Percentiles rank a stretch among this genome's conserved stretches.
These are phyloP conservation scores for Daldinia vernicosa DNA, from an alignment of 495 filamentous ascomycete genomes.

Conservation along the genomic window DNA sequence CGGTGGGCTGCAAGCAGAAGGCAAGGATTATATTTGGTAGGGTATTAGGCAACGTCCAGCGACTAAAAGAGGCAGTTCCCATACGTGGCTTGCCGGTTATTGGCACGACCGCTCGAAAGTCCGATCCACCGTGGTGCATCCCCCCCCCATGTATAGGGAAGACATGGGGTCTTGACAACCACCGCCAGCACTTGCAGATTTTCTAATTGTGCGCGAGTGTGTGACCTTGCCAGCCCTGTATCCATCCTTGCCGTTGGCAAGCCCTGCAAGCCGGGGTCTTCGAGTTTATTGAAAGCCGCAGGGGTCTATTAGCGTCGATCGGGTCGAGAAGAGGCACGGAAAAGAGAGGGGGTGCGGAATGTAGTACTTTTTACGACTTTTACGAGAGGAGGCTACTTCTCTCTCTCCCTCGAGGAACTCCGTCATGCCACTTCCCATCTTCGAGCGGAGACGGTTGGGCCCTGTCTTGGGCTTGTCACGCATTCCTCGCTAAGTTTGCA, in stretches of 20 bases:
- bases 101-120: conserved; percentile 34
- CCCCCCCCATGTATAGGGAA: conserved; percentile 19
- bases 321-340: conserved; percentile 25
- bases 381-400: conserved; percentile 20
- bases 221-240: conserved; percentile 47
- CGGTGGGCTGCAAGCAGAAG: conserved; percentile 45
- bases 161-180: conserved; percentile 35
- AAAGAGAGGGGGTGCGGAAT: conserved; percentile 23
- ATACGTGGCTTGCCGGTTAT: conserved; percentile 36
- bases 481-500: conserved; percentile 29
- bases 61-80: conserved; percentile 47
- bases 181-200: conserved; percentile 42
- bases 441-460: conserved; percentile 22
- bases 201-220: conserved; percentile 31
- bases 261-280: conserved; percentile 36
- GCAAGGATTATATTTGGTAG: conserved; percentile 41
- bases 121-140: conserved; percentile 42
- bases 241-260: conserved; percentile 39
- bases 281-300: conserved; percentile 45
- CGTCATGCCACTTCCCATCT: conserved; percentile 32
- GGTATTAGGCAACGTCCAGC: conserved; percentile 37
- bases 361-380: conserved; percentile 23
- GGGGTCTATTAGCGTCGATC: conserved; percentile 43
- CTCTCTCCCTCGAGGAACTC: conserved; percentile 30
- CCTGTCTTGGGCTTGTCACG: conserved; percentile 29